Conservation (phyloP, 2,329 filamentous ascomycete genomes). For the Lachnum nothofagi region DNA sequence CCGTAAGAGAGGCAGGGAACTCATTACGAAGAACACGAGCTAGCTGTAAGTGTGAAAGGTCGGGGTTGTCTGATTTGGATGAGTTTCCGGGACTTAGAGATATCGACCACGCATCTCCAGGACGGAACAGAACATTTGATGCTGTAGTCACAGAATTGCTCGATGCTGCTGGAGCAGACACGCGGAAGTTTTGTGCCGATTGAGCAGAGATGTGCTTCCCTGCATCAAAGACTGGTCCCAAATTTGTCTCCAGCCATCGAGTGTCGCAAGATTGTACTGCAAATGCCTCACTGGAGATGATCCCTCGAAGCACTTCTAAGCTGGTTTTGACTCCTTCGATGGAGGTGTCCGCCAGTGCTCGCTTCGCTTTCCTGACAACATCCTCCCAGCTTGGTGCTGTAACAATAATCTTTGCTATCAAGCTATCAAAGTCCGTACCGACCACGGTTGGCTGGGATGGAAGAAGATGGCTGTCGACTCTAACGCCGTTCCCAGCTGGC, state of each 20-base stretch:
- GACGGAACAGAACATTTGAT: conserved; percentile 46
- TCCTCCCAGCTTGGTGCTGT: conserved; percentile 46
- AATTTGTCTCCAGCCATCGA: conserved; percentile 51
- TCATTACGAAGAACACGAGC: conserved; percentile 53
- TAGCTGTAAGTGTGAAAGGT: conserved; percentile 48
- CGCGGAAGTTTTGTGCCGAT: conserved; percentile 32
- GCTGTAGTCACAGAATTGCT: conserved; percentile 23
- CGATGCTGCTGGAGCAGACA: conserved; percentile 17
- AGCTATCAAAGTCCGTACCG: conserved; percentile 43
- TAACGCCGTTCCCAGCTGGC: conserved; percentile 51
- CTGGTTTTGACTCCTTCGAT: conserved; percentile 57
- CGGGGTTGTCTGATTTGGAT: conserved; percentile 20
- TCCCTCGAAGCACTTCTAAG: conserved; percentile 48
- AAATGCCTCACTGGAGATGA: conserved; percentile 49
- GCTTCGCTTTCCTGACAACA: conserved; percentile 48
- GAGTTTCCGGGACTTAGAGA: conserved; percentile 36
- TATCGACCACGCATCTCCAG: conserved; percentile 55
- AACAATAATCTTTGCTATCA: conserved; percentile 44
- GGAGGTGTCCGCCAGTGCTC: conserved; percentile 49
- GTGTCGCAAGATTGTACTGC: conserved; percentile 45
- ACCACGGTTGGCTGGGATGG: conserved; percentile 37
- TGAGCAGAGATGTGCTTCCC: conserved; percentile 30
- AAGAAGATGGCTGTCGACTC: conserved; percentile 40
- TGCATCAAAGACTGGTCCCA: conserved; percentile 34
- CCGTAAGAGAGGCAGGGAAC: conserved; percentile 51